Percentiles rank a stretch among this genome's conserved stretches.
Evolutionary conservation across 2,329 filamentous ascomycete species (phyloP).

Genomic region (Colletotrichum sp.): DNA sequence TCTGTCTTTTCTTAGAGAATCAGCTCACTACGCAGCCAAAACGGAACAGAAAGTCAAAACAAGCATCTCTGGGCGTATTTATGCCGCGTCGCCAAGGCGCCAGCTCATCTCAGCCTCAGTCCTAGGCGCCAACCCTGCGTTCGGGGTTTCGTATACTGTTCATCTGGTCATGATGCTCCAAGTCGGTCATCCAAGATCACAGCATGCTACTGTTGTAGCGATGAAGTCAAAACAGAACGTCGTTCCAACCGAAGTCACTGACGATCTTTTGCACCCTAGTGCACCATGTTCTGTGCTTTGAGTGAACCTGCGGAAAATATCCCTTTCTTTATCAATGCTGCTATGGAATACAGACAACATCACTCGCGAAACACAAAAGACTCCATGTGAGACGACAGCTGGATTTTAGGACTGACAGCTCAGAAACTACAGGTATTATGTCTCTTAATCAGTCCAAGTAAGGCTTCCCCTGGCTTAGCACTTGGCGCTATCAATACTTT

Average conservation of each 20-base stretch:
- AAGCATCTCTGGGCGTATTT: neutral
- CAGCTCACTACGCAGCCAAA: neutral
- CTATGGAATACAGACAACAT: neutral
- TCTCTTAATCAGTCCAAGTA: neutral
- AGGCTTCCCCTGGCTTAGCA: neutral
- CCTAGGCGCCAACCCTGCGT: neutral
- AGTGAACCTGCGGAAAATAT: neutral
- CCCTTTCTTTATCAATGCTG: neutral
- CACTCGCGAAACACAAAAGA: neutral
- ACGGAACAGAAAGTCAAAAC: neutral
- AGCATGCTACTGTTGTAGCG: neutral
- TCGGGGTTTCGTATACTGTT: neutral
- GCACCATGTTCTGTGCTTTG: neutral
- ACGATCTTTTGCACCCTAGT: neutral
- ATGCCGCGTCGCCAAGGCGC: neutral
- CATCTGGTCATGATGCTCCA: neutral
- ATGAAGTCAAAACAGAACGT: neutral
- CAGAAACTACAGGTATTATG: neutral
- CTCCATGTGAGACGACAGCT: neutral
- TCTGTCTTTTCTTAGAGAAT: neutral
- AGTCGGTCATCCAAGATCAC: neutral
- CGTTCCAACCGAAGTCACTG: neutral
- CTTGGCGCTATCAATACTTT: neutral
- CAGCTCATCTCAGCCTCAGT: neutral
- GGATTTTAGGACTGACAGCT: neutral